Evolutionary conservation across 2,329 filamentous ascomycete species (phyloP), one percentile per base, ranked within the genome.

Genomic region (Ophiostoma ulmi): DNA sequence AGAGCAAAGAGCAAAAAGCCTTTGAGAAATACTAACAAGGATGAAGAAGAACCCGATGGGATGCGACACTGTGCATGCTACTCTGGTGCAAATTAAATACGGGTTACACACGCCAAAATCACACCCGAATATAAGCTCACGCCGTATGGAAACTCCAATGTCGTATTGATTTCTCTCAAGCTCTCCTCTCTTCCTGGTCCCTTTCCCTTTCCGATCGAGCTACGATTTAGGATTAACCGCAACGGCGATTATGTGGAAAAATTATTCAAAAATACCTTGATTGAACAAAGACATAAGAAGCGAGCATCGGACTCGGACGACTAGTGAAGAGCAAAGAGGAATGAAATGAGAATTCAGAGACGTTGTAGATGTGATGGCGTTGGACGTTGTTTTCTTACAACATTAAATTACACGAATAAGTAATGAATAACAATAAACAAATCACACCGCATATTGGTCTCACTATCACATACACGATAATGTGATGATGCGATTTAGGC

Each of bases 161-260:
- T 44, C 39, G 39, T 44, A 44, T 17, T 44, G 39, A 10, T 44
- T 13, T 4, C 14, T 44, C 39, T 17, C 39, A 14, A 17, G 14
- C 39, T 31, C 31, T 3, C 26, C 1, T 31, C 26, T 31, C 31
- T 31, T 31, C 31, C 31, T 55, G 20, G 20, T 55, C 52, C 52
- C 52, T 63, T 63, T 31, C 58, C 58, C 58, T 31, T 63, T 63
- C 58, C 58, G 58, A 63, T 63, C 58, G 58, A 63, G 58, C 52
- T 58, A 58, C 52, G 52, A 58, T 44, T 44, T 26, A 58, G 26
- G 52, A 26, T 26, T 26, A 26, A 63, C 13, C 36, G 58, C 20
- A 63, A 63, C 58, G 26, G 58, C 58, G 26, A 63, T 17, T 35
- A 31, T 63, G 58, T 63, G 26, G 58, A 35, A 13, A 63, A 61